A percentile compares a stretch with the other conserved stretches of the same genome.
Conservation (phyloP, 495 filamentous ascomycete genomes). For the Aspergillus indologenus region DNA sequence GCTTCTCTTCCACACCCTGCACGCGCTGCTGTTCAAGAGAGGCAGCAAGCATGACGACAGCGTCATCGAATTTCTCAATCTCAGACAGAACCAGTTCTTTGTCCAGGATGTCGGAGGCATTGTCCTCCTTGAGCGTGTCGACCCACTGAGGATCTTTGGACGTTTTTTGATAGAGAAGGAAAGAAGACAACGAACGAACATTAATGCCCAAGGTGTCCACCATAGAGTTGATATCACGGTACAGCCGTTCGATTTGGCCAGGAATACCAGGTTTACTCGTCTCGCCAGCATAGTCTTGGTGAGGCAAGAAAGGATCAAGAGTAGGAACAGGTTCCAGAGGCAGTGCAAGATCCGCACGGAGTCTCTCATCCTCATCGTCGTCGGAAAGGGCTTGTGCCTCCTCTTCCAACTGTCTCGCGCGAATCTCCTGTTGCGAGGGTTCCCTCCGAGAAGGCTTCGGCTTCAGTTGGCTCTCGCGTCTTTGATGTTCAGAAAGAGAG, state of each 20-base stretch:
- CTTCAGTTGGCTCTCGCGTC: conserved; percentile 29
- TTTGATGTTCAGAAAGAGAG: conserved; percentile 35
- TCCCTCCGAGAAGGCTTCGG: conserved; percentile 28
- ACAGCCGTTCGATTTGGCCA: conserved; percentile 79
- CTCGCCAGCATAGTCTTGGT: conserved; percentile 64
- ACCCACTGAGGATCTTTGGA: conserved; percentile 53
- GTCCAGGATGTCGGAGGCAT: conserved; percentile 44
- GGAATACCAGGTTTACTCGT: conserved; percentile 59
- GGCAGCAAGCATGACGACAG: conserved; percentile 54
- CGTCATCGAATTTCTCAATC: conserved; percentile 56
- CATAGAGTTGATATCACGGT: conserved; percentile 95
- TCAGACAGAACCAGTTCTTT: conserved; percentile 72
- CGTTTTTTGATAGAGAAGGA: conserved; percentile 55
- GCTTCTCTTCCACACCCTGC: conserved; percentile 58
- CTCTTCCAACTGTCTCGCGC: conserved; percentile 39
- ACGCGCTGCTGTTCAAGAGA: conserved; percentile 65
- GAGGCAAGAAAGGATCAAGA: conserved; percentile 63
- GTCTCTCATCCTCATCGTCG: conserved; percentile 63
- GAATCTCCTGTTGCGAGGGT: conserved; percentile 24
- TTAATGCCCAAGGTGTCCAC: conserved; percentile 89
- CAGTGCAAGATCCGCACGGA: conserved; percentile 54
- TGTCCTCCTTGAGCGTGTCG: conserved; percentile 36
- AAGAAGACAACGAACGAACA: conserved; percentile 68
- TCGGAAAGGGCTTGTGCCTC: conserved; percentile 44
- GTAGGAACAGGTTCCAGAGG: conserved; percentile 50